phyloP scores from a whole-genome alignment of 2,329 filamentous ascomycete species.

The Phyllosticta citriasiana region DNA sequence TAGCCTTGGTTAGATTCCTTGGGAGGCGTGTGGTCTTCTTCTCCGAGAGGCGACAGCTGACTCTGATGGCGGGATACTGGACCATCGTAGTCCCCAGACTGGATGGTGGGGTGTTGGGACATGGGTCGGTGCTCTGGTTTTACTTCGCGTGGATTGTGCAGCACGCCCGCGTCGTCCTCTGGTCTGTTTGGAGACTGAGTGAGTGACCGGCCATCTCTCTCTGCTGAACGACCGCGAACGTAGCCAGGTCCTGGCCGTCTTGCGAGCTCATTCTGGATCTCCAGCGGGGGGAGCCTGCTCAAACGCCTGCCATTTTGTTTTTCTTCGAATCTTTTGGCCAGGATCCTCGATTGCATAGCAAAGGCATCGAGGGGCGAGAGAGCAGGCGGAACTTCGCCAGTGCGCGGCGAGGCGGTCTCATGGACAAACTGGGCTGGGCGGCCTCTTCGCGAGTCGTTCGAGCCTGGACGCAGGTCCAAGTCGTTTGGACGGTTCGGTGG shows the following conservation, averaged over 20 bases:
- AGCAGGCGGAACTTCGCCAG: constrained; percentile 65
- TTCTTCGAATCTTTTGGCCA: constrained; percentile 77
- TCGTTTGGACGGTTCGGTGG: constrained; percentile 20
- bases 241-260: constrained; percentile 64
- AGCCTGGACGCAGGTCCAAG: constrained; percentile 22
- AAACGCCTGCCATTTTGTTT: constrained; percentile 62
- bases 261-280: constrained; percentile 70
- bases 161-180: constrained; percentile 16
- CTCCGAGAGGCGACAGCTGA: constrained; percentile 26
- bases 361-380: constrained; percentile 93
- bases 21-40: constrained; percentile 18
- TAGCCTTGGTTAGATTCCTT: constrained; percentile 24
- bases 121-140: constrained; percentile 22
- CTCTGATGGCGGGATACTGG: constrained; percentile 22
- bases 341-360: constrained; percentile 76
- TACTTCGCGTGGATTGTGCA: constrained; percentile 18
- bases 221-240: constrained; percentile 60
- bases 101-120: constrained; percentile 27
- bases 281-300: constrained; percentile 75
- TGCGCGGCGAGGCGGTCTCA: constrained; percentile 38
- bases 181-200: constrained; percentile 4
- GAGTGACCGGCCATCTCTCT: constrained; percentile 38
- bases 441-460: constrained; percentile 12
- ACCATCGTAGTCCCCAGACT: constrained; percentile 21
- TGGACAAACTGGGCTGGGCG: constrained; percentile 25